Conservation (phyloP, 768 basidiomycete species). For the Tulasnella sp. region DNA sequence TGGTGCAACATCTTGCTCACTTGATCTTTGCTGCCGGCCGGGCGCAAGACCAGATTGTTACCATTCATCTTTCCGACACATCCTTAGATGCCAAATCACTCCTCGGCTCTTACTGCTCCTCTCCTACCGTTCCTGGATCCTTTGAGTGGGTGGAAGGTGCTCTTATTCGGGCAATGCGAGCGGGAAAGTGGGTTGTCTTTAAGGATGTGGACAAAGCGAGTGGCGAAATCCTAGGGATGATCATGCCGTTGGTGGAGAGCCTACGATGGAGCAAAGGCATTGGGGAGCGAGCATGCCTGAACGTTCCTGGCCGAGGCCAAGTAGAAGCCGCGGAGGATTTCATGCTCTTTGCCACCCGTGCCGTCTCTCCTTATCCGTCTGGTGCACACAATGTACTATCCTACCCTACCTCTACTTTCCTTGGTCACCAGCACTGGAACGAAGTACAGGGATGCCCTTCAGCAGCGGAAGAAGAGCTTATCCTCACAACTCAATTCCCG, state of each 20-base stretch:
- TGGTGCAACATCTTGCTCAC: slow-evolving; percentile 64
- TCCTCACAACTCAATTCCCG: slow-evolving; percentile 56
- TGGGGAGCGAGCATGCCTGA: slow-evolving; percentile 53
- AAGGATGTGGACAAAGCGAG: slow-evolving; percentile 88
- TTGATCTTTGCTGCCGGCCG: slow-evolving; percentile 46
- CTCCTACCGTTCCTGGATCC: slow-evolving; percentile 63
- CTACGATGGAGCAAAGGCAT: slow-evolving; percentile 58
- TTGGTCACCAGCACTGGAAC: slow-evolving; percentile 72
- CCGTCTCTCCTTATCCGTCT: slow-evolving; percentile 28
- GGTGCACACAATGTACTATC: slow-evolving; percentile 25
- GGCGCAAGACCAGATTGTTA: slow-evolving; percentile 38
- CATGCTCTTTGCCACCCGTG: slow-evolving; percentile 81
- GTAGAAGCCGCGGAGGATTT: slow-evolving; percentile 68
- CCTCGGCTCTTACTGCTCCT: slow-evolving; percentile 87
- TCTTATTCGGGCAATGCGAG: slow-evolving; percentile 73
- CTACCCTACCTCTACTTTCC: slow-evolving; percentile 55
- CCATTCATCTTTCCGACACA: slow-evolving; percentile 86
- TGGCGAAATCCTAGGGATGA: slow-evolving; percentile 73
- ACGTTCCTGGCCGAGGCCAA: slow-evolving; percentile 59
- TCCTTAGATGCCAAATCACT: slow-evolving; percentile 89
- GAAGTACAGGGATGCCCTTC: slow-evolving; percentile 54
- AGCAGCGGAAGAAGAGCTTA: slow-evolving; percentile 51
- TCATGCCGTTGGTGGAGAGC: slow-evolving; percentile 68
- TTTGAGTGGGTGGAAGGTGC: slow-evolving; percentile 98
- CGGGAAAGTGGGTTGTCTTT: slow-evolving; percentile 86